Evolutionary conservation across 345 rosid genomes (phyloP).

Genomic region (Salix viminalis): DNA sequence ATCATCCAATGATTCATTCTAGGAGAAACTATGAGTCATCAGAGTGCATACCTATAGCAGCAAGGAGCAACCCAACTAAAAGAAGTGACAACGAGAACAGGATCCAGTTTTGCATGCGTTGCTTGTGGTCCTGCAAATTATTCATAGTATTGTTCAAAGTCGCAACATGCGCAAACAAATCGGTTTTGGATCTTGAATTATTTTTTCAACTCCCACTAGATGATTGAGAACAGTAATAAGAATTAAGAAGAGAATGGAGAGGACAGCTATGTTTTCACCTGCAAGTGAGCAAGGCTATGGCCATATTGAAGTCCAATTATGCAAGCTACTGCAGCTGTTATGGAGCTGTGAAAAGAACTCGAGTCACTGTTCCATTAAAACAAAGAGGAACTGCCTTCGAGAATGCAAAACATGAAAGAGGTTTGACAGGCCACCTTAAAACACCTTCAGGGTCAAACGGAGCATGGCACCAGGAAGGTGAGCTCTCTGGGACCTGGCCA

Average conservation of each 20-base stretch:
- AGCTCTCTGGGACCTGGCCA: constrained; percentile 28
- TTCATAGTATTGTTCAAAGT: not conserved
- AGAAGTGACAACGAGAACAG: constrained; percentile 25
- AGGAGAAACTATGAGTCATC: not conserved
- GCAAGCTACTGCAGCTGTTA: constrained; percentile 41
- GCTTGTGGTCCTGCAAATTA: constrained; percentile 36
- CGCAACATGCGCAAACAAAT: not conserved
- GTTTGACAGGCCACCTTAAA: constrained; percentile 26
- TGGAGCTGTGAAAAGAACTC: constrained; percentile 26
- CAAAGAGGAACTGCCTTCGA: not conserved
- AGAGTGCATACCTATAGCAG: constrained; percentile 27
- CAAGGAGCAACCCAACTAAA: constrained; percentile 29
- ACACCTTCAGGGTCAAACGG: constrained; percentile 51
- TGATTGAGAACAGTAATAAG: not conserved
- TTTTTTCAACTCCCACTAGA: not conserved
- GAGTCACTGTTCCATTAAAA: not conserved
- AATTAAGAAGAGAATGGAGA: not conserved
- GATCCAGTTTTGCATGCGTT: constrained; percentile 32
- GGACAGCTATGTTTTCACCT: constrained; percentile 14
- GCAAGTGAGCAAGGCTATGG: constrained; percentile 37
- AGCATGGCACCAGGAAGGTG: constrained; percentile 50
- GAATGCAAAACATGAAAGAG: constrained; percentile 4
- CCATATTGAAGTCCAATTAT: constrained; percentile 49
- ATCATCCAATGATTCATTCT: not conserved
- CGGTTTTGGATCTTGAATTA: not conserved